Base-by-base conservation (phyloP, 257 asterid genomes). In the Solanum medicagineum region DNA sequence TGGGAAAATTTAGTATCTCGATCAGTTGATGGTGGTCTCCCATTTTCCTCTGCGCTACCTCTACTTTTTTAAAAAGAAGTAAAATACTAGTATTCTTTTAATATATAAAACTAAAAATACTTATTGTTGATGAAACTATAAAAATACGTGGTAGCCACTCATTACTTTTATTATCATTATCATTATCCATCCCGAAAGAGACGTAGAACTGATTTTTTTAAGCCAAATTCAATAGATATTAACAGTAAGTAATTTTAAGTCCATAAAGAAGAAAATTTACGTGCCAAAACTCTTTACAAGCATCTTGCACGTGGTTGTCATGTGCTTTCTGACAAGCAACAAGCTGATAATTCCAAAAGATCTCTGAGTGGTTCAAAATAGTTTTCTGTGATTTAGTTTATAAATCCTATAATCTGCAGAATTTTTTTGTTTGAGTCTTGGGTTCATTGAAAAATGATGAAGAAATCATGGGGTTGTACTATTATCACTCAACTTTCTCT, bases 401-500 rank as follows among this genome's bases (percentile, higher is more conserved):
- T 44, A 69, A 2, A 36, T 69, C 26, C 14, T 17, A 17, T 19
- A 13, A 53, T 20, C n/a, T 20, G 10, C 9, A 53, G 10, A 20
- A 20, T 29, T 4, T 24, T 9, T 29, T 29, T 29, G 2, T 32
- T 32, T 32, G 26, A 70, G 3, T 75, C 26, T 75, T 68, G 8
- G n/a, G 68, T 60, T 59, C 20, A 14, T 32, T 59, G 86, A 40
- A 13, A 84, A 84, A 89, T 88, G 92, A 68, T 80, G 87, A 80
- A 91, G 86, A 86, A 83, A 86, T 92, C 96, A 87, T 94, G 95
- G 93, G 83, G 57, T 88, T 91, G 93, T 86, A 94, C 97, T 59
- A 54, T 94, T 9, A 44, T 87, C 63, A 90, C 93, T 5, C 98
- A 94, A 90, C 88, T 92, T 47, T 88, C 63, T 73, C 87, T 94